phyloP scores from a whole-genome alignment of 2,329 filamentous ascomycete genomes.

The Neophaeococcomyces mojaviensis region DNA sequence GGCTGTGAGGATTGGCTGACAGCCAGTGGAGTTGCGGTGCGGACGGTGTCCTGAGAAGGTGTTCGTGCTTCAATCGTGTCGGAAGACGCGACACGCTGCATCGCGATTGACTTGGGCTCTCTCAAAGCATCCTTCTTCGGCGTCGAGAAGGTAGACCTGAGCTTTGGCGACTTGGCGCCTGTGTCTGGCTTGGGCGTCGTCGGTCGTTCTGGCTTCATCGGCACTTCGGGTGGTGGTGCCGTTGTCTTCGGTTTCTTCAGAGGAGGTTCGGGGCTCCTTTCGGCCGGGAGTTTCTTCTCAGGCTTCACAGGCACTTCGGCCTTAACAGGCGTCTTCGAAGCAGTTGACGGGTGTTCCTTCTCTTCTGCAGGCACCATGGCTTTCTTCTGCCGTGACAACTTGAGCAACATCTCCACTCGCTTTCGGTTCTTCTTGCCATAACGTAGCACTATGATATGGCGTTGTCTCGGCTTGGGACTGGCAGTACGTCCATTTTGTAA shows the following conservation, averaged over 20 bases:
- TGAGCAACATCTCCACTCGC: conserved; percentile 40
- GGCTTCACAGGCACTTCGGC: conserved; percentile 12
- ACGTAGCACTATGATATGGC: conserved; percentile 43
- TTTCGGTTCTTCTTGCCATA: conserved; percentile 44
- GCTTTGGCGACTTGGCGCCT: conserved; percentile 29
- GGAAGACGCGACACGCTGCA: conserved; percentile 33
- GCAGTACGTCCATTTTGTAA: conserved; percentile 13
- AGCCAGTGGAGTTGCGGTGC: conserved; percentile 24
- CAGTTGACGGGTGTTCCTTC: conserved; percentile 1
- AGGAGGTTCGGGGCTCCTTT: background rate
- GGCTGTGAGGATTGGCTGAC: conserved; percentile 11
- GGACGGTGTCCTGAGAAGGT: conserved; percentile 25
- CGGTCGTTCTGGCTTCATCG: conserved; percentile 22
- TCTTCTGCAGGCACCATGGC: conserved; percentile 9
- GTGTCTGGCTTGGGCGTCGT: conserved; percentile 29
- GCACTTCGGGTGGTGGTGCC: conserved; percentile 4
- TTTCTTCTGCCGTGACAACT: conserved; percentile 28
- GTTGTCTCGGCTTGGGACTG: conserved; percentile 23
- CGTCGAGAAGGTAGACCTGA: conserved; percentile 29
- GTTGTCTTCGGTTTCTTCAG: conserved; percentile 1
- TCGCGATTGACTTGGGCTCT: conserved; percentile 25
- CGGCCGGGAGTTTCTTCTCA: conserved; percentile 13
- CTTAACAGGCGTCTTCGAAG: conserved; percentile 7
- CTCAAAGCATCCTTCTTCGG: conserved; percentile 33
- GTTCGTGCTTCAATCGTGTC: conserved; percentile 33